Evolutionary conservation across 2,329 filamentous ascomycete genomes (phyloP), one percentile per base, ranked within the genome.

Genomic region (Teratosphaeria viscida): DNA sequence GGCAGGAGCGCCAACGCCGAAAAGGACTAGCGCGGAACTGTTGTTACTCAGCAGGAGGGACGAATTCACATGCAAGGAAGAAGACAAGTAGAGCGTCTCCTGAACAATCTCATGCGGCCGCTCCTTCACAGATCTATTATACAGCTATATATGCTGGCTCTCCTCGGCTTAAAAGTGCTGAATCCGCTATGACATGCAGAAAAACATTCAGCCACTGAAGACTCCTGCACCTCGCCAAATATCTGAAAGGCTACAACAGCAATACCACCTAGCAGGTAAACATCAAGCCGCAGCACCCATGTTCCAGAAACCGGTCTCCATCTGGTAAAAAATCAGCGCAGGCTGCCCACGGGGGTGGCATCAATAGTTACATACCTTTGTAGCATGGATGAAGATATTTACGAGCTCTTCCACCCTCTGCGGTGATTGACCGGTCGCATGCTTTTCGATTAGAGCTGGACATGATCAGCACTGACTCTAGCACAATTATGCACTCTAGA

Each of bases 341-440:
- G 16, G n/a, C 43, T 49, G 16, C 19, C 16, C 16, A 19, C 10
- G 16, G 43, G 16, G 3, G 10, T 58, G 52, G 59, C 52, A 37
- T n/a, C 26, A 2, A 23, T 12, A 23, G 10, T 1, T 10, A 70
- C 81, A 74, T 72, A 90, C 88, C 78, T 86, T 88, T 16, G 90
- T 95, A n/a, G 88, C 90, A 66, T 91, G 87, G 54, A 91, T 84
- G 70, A 96, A 96, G 56, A 96, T 90, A 64, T 83, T 80, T 54
- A 92, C 84, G 56, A 97, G 76, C 70, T 95, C 88, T 66, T 96
- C 90, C 60, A 96, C 82, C 52, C 90, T 80, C 43, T 78, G 79
- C 0, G 87, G 85, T 2, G 89, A 92, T 65, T 92, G 88, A 55
- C 84, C 76, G n/a, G 81, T 76, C 16, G 88, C 85, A 68, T 91